Evolutionary conservation across 2,329 filamentous ascomycete genomes (phyloP), one percentile per base, ranked within the genome.

Genomic region (Paradendryphiella salina): DNA sequence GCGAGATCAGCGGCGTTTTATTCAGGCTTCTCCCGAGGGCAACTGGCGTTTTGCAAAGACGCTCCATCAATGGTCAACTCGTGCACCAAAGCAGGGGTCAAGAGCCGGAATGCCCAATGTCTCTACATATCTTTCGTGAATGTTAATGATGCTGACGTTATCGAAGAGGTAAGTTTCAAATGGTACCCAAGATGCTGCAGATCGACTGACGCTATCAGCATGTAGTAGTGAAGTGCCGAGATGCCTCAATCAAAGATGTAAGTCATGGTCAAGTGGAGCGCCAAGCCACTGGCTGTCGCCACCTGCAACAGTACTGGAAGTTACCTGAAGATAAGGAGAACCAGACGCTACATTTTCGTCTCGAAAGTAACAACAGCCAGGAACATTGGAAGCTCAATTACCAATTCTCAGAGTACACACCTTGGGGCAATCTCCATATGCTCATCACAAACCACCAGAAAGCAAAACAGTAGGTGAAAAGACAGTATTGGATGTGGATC

Each of bases 11-110:
- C 41, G 48, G 4, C 14, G n/a, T 4, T 33, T 35, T 17, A 10
- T 51, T 17, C 35, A 44, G 18, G 13, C 26, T 9, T 7, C 14
- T 21, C 31, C 35, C 5, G 36, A 36, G 11, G 41, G 39, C 5
- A 41, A 17, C 11, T 51, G 48, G 41, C 40, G 48, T 8, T 50
- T 46, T 36, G 41, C 41, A 11, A 51, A 43, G 18, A 29, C 36
- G 2, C 20, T 51, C 18, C 21, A 21, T 33, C 48, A 45, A 10
- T 17, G 10, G 11, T 15, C 29, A 13, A 31, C 17, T 26, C 17
- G 20, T 5, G 13, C 5, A 4, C 5, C 10, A 10, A 23, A 26
- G 15, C 33, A 21, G 15, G 20, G n/a, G 10, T 26, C 41, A 18
- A 35, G n/a, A n/a, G 32, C 17, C 4, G 41, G 41, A n/a, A 18